Percentiles rank a stretch among this genome's conserved stretches.
These are phyloP conservation scores for Beverwykella pulmonaria DNA, from an alignment of 495 filamentous ascomycete species.

Conservation along the genomic window DNA sequence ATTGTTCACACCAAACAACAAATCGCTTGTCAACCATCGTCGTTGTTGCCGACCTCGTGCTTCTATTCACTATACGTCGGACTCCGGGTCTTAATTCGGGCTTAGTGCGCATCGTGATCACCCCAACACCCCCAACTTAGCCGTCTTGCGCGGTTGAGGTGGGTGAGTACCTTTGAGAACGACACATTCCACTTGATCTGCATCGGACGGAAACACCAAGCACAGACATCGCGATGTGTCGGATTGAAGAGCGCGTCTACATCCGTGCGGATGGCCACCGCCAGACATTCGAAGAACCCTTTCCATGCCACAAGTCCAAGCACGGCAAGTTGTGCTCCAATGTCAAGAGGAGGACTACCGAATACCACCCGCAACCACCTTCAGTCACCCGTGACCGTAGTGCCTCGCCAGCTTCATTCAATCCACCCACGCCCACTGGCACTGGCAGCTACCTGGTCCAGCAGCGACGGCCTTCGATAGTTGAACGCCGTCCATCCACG, in stretches of 20 bases:
- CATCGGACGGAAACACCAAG: background rate
- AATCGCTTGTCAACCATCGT: background rate
- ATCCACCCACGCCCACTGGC: slow-evolving; percentile 32
- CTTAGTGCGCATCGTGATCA: slow-evolving; percentile 1
- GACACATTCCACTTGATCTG: background rate
- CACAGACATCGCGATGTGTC: slow-evolving; percentile 27
- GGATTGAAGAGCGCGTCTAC: slow-evolving; percentile 29
- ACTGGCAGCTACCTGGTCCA: slow-evolving; percentile 30
- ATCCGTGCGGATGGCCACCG: slow-evolving; percentile 27
- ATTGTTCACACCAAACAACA: background rate
- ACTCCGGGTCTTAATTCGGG: slow-evolving; percentile 30
- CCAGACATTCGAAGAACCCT: slow-evolving; percentile 15
- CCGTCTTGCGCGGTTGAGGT: slow-evolving; percentile 8
- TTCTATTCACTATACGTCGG: slow-evolving; percentile 28
- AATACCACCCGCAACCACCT: slow-evolving; percentile 21
- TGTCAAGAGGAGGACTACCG: slow-evolving; percentile 18
- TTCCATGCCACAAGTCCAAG: slow-evolving; percentile 19
- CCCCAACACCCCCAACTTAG: background rate
- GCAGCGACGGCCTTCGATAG: slow-evolving; percentile 14
- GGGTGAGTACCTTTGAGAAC: background rate
- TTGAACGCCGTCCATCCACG: slow-evolving; percentile 22
- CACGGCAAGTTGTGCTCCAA: slow-evolving; percentile 15
- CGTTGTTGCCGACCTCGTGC: background rate
- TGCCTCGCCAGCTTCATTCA: slow-evolving; percentile 28
- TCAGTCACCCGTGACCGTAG: slow-evolving; percentile 23